Conservation (phyloP, 2,329 filamentous ascomycete species). For the Pyrenochaeta sp. region DNA sequence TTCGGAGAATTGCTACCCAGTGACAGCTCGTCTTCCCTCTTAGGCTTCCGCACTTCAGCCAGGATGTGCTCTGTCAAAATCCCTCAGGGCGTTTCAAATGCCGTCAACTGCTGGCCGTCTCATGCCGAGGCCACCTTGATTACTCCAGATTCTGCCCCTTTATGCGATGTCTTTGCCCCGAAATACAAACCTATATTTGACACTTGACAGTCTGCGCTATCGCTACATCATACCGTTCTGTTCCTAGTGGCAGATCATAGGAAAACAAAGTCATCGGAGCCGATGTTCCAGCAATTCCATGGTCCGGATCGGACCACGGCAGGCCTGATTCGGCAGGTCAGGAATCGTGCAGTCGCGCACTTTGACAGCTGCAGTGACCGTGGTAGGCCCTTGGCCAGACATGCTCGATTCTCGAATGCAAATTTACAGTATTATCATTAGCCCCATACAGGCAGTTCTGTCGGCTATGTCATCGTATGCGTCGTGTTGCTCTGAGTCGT, state of each 20-base stretch:
- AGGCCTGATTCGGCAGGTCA: background rate
- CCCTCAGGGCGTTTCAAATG: slow-evolving; percentile 27
- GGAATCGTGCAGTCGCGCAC: background rate
- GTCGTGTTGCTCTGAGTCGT: background rate
- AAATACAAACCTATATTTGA: slow-evolving; percentile 9
- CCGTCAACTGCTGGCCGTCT: slow-evolving; percentile 23
- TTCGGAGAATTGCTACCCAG: slow-evolving; percentile 17
- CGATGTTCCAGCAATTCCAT: slow-evolving; percentile 14
- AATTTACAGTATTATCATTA: background rate
- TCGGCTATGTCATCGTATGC: slow-evolving; percentile 6
- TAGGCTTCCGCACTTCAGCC: slow-evolving; percentile 1
- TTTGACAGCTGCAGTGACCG: slow-evolving; percentile 8
- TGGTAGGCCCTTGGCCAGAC: slow-evolving; percentile 2
- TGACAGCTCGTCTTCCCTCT: slow-evolving; percentile 7
- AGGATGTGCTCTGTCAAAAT: slow-evolving; percentile 13
- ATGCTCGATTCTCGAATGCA: background rate
- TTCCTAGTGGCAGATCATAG: background rate
- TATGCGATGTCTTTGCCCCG: slow-evolving; percentile 23
- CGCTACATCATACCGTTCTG: slow-evolving; percentile 3
- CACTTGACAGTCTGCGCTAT: background rate
- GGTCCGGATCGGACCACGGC: slow-evolving; percentile 11
- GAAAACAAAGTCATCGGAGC: slow-evolving; percentile 2
- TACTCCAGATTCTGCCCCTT: slow-evolving; percentile 29
- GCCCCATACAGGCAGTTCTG: slow-evolving; percentile 4
- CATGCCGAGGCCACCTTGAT: slow-evolving; percentile 26